Evolutionary conservation across 1,284 basidiomycete species (phyloP), one percentile per base, ranked within the genome.

Genomic region (Sporisorium exsertum): DNA sequence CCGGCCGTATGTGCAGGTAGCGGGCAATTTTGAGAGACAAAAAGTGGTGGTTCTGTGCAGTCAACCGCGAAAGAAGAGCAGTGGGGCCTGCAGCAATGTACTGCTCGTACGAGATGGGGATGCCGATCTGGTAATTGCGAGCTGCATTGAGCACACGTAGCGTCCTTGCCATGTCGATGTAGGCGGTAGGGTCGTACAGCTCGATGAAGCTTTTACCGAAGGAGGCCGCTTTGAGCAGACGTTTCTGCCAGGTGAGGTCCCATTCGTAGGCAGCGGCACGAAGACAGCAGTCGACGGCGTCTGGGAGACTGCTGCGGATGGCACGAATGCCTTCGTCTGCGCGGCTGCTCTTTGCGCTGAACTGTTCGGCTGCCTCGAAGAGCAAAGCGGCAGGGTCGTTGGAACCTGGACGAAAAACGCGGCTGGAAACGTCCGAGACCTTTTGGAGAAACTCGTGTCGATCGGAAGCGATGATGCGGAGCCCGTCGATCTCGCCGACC

Each of bases 91-190:
- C 54, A 22, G 65, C 58, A 2, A 66, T 87, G 58, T 83, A 95
- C 93, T 97, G 92, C 5, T 92, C 90, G 86, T 94, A 94, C 1
- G 94, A 95, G 42, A 98, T 89, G 0, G 96, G 95, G 52, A 99
- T 92, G 0, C 95, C 96, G 52, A 98, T 92, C 81, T 96, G 93
- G 79, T 92, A 94, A 82, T 90, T 92, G 46, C 95, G 90, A 27
- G 96, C 92, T 6, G 94, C 93, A 82, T 99, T 98, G 49, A 99
- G 88, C n/a, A 99, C 95, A 82, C 96, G 94, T 45, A 99, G 88
- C 0, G 91, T 91, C 84, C 95, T 92, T 0, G 94, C 94, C 92
- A 96, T 95, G 43, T 90, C 89, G 42, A 99, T 90, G 81, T 97
- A 95, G 81, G 94, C 92, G 1, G 91, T 91, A 0, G 95, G 92